Conservation (phyloP, 176 grass and related monocot genomes). For the Musa beccarii region DNA sequence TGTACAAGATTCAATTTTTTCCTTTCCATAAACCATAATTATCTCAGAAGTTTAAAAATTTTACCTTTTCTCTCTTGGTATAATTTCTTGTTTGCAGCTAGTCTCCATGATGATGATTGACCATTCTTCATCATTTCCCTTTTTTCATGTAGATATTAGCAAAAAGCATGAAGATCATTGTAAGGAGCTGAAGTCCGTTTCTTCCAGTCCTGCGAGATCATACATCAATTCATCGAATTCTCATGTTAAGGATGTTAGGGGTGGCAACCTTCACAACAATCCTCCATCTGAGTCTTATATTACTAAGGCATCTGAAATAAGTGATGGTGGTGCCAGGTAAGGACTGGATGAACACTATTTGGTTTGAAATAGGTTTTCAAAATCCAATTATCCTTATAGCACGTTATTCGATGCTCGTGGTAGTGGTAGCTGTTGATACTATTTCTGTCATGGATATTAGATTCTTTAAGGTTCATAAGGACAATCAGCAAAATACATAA, state of each 20-base stretch:
- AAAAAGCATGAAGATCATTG: background rate
- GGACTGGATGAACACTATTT: background rate
- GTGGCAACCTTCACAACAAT: background rate
- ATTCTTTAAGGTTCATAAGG: no score
- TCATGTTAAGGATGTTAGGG: background rate
- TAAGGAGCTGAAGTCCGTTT: background rate
- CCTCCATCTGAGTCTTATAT: conserved; percentile 1
- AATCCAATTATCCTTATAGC: background rate
- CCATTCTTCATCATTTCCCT: background rate
- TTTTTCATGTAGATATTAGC: conserved; percentile 10
- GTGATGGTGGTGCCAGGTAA: conserved; percentile 3
- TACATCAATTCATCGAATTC: background rate
- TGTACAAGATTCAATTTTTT: no score
- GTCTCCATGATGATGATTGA: background rate
- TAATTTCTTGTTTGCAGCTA: background rate
- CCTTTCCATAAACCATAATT: background rate
- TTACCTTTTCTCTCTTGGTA: background rate
- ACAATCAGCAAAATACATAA: no score
- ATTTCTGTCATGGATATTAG: no score
- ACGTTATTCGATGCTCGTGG: no score
- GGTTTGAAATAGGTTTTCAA: background rate
- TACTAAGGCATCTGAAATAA: background rate
- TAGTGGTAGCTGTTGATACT: no score
- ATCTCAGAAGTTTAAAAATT: background rate
- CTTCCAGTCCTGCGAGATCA: background rate